phyloP scores from a whole-genome alignment of 2,329 filamentous ascomycete species.

The Eutypa lata region DNA sequence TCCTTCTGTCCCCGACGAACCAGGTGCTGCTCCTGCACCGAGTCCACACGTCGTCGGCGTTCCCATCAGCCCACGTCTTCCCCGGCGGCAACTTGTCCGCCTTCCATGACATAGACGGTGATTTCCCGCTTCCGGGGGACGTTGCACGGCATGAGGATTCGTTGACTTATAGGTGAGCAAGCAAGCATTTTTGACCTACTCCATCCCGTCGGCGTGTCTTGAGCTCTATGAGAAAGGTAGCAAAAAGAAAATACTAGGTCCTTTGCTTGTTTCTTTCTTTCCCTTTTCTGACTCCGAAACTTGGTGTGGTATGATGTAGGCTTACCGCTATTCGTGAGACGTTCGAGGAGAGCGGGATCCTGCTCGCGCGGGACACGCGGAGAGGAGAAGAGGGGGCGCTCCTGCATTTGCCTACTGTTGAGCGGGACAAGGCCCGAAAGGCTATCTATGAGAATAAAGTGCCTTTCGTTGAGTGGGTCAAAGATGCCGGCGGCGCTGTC shows the following conservation, averaged over 20 bases:
- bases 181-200: no score
- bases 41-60: conserved; percentile 77
- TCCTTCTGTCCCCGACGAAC: conserved; percentile 82
- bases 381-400: conserved; percentile 44
- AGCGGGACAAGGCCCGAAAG: conserved; percentile 63
- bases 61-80: conserved; percentile 92
- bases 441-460: conserved; percentile 65
- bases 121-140: conserved; percentile 42
- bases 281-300: no score
- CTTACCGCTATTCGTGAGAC: conserved; percentile 83
- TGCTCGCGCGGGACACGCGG: conserved; percentile 57
- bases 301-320: conserved; percentile 34
- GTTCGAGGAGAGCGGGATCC: conserved; percentile 90
- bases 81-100: conserved; percentile 82
- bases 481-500: conserved; percentile 51
- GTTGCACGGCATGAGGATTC: conserved; percentile 66
- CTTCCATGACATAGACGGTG: conserved; percentile 73
- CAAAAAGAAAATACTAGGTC: no score
- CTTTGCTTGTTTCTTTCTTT: no score
- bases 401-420: conserved; percentile 56
- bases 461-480: conserved; percentile 65
- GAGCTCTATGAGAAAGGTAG: no score
- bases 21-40: conserved; percentile 85
- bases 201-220: no score
- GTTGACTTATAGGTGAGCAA: conserved; percentile 50